Base-by-base conservation (phyloP, 2,329 filamentous ascomycete species). In the Fusarium tricinctum region DNA sequence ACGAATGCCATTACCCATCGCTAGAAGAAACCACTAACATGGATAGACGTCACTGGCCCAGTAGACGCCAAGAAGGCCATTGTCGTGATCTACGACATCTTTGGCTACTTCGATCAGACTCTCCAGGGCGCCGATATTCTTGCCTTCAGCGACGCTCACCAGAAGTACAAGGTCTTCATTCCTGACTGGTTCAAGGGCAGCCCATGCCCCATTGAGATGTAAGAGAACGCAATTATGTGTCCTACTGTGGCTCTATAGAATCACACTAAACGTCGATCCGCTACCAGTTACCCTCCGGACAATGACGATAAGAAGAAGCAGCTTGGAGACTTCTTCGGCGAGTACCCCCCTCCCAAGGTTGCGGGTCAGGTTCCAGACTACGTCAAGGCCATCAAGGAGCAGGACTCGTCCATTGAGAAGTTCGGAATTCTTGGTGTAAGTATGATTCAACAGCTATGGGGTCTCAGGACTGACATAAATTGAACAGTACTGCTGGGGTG, bases 181-280 rank as follows among this genome's bases (percentile, higher is more conserved):
- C 94, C 94, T 28, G 94, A 97, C 81, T 95, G 92, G 85, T 97
- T 97, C 83, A 86, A 92, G 63, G 94, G 92, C 77, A 85, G 87
- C 69, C 91, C 92, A 3, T 81, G 80, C 73, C 79, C 82, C 49
- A 84, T 89, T 77, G 82, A 82, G 74, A 79, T 85, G 86, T 78
- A 23, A 32, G 54, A 38, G 35, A 22, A 13, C 42, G 8, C 42
- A 14, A 38, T 23, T 15, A 17, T 12, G 3, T 39, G 1, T 46
- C 17, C 8, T 19, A 19, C 32, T 13, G 19, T 30, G 12, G 12
- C n/a, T 17, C 3, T 43, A 6, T 23, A 40, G 14, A 63, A 32
- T n/a, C 19, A 35, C 19, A 33, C 23, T 55, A 49, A 56, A 19
- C n/a, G 2, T 44, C 46, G 17, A 32, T 20, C 45, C 19, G 6